Evolutionary conservation across 1,139 yeast genomes (phyloP).

Genomic region (Protomyces macrosporus): DNA sequence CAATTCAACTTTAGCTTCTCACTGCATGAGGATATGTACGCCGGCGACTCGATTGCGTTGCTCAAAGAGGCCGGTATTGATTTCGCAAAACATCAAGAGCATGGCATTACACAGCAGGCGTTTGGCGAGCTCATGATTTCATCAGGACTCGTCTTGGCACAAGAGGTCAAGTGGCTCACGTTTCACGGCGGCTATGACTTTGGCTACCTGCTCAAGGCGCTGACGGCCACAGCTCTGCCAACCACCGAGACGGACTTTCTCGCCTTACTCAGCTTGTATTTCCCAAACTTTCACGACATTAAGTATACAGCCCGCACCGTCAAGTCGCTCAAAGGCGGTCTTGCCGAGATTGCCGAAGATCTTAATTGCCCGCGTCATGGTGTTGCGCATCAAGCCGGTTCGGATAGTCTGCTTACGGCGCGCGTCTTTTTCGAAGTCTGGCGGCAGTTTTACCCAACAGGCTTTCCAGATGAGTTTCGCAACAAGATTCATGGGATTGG

Average conservation of each 20-base stretch:
- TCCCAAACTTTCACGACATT: slow-evolving; percentile 81
- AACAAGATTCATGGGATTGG: slow-evolving; percentile 24
- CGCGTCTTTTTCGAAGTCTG: slow-evolving; percentile 50
- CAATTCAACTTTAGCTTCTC: slow-evolving; percentile 89
- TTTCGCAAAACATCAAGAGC: slow-evolving; percentile 65
- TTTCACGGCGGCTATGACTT: slow-evolving; percentile 94
- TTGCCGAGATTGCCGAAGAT: slow-evolving; percentile 50
- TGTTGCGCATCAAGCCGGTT: slow-evolving; percentile 47
- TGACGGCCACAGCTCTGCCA: slow-evolving; percentile 74
- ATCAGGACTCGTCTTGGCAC: slow-evolving; percentile 75
- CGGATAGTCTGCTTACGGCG: slow-evolving; percentile 49
- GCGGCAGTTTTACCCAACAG: slow-evolving; percentile 38
- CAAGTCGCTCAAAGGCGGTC: slow-evolving; percentile 37
- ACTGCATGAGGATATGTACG: slow-evolving; percentile 65
- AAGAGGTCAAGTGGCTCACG: slow-evolving; percentile 77
- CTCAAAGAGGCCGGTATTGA: slow-evolving; percentile 80
- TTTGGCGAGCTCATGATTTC: slow-evolving; percentile 83
- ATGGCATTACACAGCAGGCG: slow-evolving; percentile 72
- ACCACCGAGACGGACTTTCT: slow-evolving; percentile 73
- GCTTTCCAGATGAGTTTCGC: slow-evolving; percentile 15
- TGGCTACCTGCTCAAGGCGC: slow-evolving; percentile 76
- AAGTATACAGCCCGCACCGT: slow-evolving; percentile 61
- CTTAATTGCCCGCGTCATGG: slow-evolving; percentile 41
- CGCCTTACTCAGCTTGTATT: slow-evolving; percentile 63
- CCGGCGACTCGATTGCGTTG: slow-evolving; percentile 66